Evolutionary conservation across 257 asterid genomes (phyloP).

Genomic region (Nicotiana tabacum): DNA sequence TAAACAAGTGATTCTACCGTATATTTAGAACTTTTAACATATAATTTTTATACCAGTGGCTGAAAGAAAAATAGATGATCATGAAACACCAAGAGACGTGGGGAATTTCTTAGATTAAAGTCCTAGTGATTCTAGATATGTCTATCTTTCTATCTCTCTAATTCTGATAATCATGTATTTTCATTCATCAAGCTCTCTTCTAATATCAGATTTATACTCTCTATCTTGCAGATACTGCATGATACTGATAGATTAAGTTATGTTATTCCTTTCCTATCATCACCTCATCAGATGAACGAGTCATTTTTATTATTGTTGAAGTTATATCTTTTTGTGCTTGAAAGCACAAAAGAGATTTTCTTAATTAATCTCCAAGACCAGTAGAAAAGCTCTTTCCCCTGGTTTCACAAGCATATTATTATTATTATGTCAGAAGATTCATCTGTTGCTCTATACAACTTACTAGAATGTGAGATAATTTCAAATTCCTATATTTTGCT

Average conservation of each 20-base stretch:
- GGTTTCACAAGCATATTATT: conserved; percentile 44
- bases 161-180: neutral
- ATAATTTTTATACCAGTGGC: no score
- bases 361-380: conserved; percentile 22
- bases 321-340: conserved; percentile 69
- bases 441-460: conserved; percentile 46
- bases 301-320: conserved; percentile 56
- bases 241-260: conserved; percentile 59
- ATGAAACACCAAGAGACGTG: conserved; percentile 40
- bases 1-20: no score
- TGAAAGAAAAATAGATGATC: no score
- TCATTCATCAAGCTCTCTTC: conserved; percentile 16
- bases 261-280: conserved; percentile 84
- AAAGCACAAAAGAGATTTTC: conserved; percentile 39
- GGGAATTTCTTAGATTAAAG: conserved; percentile 14
- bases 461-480: conserved; percentile 56
- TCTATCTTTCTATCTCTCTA: neutral
- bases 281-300: conserved; percentile 23
- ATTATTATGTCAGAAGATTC: conserved; percentile 49
- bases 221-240: conserved; percentile 53
- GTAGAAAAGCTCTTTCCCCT: conserved; percentile 32
- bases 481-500: conserved; percentile 45
- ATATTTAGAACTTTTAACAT: no score
- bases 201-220: conserved; percentile 46
- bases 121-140: no score